Conservation (phyloP, 805 yeast genomes). For the Kodamaea laetipori region DNA sequence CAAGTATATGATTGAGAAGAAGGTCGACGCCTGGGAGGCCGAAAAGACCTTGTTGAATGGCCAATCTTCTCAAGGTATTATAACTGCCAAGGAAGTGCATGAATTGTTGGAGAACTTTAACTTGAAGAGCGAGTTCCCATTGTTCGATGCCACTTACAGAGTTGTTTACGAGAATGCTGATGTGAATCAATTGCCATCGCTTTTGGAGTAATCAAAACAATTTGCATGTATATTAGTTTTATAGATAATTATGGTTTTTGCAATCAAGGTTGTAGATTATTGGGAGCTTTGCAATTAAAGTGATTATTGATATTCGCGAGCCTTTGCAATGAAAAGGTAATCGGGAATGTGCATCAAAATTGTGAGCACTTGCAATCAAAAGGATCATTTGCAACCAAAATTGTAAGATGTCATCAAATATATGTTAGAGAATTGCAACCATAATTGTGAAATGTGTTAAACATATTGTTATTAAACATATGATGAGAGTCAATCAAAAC, state of each 20-base stretch:
- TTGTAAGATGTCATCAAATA: too few species aligned
- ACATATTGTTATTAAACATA: too few species aligned
- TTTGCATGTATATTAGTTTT: slow-evolving; percentile 4
- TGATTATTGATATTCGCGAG: too few species aligned
- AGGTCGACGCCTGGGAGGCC: slow-evolving; percentile 74
- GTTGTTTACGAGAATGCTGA: slow-evolving; percentile 75
- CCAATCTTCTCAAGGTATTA: slow-evolving; percentile 94
- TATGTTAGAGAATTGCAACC: too few species aligned
- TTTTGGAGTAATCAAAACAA: slow-evolving; percentile 48
- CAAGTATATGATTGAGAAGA: slow-evolving; percentile 76
- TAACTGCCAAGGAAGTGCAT: slow-evolving; percentile 89
- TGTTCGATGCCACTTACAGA: slow-evolving; percentile 76
- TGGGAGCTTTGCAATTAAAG: background rate
- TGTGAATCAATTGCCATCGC: slow-evolving; percentile 73
- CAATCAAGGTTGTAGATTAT: slow-evolving; percentile 1
- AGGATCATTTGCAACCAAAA: too few species aligned
- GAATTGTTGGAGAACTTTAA: slow-evolving; percentile 64
- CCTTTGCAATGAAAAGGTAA: too few species aligned
- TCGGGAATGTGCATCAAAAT: too few species aligned
- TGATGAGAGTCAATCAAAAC: too few species aligned
- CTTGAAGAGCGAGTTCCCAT: slow-evolving; percentile 73
- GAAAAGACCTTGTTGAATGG: slow-evolving; percentile 90
- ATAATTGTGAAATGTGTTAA: too few species aligned
- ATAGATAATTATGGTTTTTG: background rate
- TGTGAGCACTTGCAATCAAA: too few species aligned